Base-by-base conservation (phyloP, 805 yeast species). In the Tetrapisispora iriomotensis region DNA sequence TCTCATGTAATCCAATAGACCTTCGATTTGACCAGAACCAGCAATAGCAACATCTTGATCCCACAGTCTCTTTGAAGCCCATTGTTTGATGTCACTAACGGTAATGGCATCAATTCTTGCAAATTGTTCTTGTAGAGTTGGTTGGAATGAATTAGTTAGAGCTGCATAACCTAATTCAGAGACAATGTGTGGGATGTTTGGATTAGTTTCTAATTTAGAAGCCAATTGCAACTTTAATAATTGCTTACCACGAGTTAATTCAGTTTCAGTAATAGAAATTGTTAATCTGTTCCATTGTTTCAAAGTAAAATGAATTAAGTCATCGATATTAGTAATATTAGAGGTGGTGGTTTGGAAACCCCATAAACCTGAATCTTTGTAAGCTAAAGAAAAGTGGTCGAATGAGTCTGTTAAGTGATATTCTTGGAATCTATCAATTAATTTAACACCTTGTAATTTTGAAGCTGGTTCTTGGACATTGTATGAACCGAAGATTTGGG, bases 281-380 rank as follows among this genome's bases (percentile, higher is more conserved):
- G 88, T 70, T 62, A 82, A 72, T 72, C 92, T 77, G 73, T 82
- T 82, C 92, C 94, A 83, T 71, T 82, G 83, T 65, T 81, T 83
- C 65, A 82, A 69, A 43, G 85, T 71, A 68, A 83, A 83, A 65
- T 83, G 94, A 46, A 78, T 71, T 48, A 81, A 72, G 60, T 83
- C 94, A 64, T 83, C 94, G 50, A 83, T 66, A 53, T 67, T 66
- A 29, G 48, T 62, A 48, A 79, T 60, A 64, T 80, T 75, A 43
- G 79, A 66, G 48, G 79, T 71, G 58, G 73, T 77, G 45, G 84
- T 70, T 62, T 73, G 68, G 68, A 79, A 78, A 60, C 94, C 94
- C 85, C 88, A 83, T 62, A 83, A 72, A 60, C 92, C 92, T 42
- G 81, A 68, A 64, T 82, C 85, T 48, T 82, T 72, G 72, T 77